These are phyloP conservation scores for Fusarium sp. DNA, from an alignment of 2,329 filamentous ascomycete species.

Conservation along the genomic window DNA sequence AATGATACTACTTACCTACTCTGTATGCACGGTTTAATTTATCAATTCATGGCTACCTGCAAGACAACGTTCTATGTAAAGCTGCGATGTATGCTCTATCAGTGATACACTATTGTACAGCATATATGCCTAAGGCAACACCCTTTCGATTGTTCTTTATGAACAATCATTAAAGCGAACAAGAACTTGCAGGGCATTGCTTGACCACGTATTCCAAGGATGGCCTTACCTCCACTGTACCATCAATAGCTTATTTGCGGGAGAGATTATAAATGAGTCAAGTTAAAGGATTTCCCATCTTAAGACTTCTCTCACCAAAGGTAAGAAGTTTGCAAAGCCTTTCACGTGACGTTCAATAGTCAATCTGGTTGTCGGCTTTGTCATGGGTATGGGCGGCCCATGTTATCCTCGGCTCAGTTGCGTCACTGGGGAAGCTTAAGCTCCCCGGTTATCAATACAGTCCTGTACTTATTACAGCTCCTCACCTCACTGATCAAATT, in stretches of 20 bases:
- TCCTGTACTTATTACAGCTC: slow-evolving; percentile 21
- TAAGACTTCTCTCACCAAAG: too few relatives aligned
- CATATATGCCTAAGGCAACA: neutral
- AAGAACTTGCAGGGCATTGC: neutral
- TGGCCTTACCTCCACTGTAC: neutral
- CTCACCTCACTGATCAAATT: slow-evolving; percentile 14
- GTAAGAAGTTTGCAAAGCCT: too few relatives aligned
- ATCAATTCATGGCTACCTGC: neutral
- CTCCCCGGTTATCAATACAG: slow-evolving; percentile 20
- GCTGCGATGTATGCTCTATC: neutral
- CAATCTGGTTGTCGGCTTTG: slow-evolving; percentile 34
- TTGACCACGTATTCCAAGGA: neutral
- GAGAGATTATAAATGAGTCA: neutral
- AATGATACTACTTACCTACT: neutral
- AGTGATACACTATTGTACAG: too few relatives aligned
- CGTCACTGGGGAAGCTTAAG: slow-evolving; percentile 43
- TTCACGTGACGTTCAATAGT: slow-evolving; percentile 34
- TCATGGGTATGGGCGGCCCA: slow-evolving; percentile 33
- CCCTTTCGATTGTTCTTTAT: neutral
- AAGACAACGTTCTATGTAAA: neutral
- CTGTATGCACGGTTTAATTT: neutral
- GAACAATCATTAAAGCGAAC: neutral
- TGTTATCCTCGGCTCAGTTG: slow-evolving; percentile 47
- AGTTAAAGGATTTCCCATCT: neutral
- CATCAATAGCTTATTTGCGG: neutral